Conservation (phyloP, 768 basidiomycete species). For the Suillus variegatus region DNA sequence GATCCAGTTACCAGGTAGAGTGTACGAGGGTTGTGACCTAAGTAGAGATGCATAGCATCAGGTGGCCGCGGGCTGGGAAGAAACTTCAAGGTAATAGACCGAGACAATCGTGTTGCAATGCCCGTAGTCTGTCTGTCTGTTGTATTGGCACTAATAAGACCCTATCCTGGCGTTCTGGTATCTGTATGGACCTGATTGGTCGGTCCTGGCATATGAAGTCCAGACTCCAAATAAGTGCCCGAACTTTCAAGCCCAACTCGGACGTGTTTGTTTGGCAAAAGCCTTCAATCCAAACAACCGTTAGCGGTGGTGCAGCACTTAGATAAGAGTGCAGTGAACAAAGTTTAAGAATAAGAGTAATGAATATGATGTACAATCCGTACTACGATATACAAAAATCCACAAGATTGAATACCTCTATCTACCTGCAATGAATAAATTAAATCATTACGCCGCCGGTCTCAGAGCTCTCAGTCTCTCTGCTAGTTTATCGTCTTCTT, state of each 20-base stretch:
- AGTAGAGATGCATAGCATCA: constrained; percentile 69
- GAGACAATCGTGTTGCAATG: neutral
- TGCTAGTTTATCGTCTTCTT: constrained; percentile 82
- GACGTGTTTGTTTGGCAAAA: constrained; percentile 13
- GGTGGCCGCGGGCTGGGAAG: neutral
- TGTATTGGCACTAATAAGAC: constrained; percentile 12
- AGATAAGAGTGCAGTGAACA: neutral
- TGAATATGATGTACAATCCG: constrained; percentile 1
- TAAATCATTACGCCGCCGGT: constrained; percentile 57
- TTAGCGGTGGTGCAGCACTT: neutral
- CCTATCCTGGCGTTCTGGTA: constrained; percentile 8
- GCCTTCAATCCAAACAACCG: constrained; percentile 7
- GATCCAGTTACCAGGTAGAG: constrained; percentile 73
- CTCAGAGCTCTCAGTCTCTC: constrained; percentile 87
- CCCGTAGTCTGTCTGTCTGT: neutral
- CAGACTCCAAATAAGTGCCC: neutral
- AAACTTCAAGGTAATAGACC: neutral
- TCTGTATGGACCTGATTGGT: neutral
- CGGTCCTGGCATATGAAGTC: neutral
- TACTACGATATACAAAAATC: neutral
- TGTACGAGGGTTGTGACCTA: constrained; percentile 65
- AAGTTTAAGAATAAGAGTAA: neutral
- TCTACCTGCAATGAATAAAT: neutral
- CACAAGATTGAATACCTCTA: neutral
- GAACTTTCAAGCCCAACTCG: constrained; percentile 1